Evolutionary conservation across 208 protist species (phyloP).

Genomic region (Crithidia sp.): DNA sequence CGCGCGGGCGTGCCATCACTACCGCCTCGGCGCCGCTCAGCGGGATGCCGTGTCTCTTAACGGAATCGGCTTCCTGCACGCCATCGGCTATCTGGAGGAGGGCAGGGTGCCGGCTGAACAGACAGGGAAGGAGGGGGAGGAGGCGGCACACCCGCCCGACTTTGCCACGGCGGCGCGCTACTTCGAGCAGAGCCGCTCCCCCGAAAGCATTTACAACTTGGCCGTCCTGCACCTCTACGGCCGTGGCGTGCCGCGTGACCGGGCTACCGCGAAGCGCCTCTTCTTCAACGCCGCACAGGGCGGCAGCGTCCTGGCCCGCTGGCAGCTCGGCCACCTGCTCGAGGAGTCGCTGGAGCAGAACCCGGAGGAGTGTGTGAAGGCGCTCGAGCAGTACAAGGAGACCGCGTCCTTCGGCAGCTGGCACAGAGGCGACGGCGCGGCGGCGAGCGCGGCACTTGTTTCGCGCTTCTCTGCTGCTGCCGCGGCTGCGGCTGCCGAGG

Average conservation of each 20-base stretch:
- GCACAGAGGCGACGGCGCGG: conserved; percentile 23
- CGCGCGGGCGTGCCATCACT: conserved; percentile 59
- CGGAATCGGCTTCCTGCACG: conserved; percentile 86
- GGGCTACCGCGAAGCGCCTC: conserved; percentile 40
- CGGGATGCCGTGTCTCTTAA: conserved; percentile 67
- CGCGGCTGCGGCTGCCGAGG: neutral
- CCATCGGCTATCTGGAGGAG: conserved; percentile 61
- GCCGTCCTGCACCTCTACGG: conserved; percentile 77
- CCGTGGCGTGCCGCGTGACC: conserved; percentile 46
- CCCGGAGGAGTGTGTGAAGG: conserved; percentile 41
- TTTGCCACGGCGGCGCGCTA: conserved; percentile 56
- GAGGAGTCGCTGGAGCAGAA: conserved; percentile 9
- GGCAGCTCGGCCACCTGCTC: conserved; percentile 68
- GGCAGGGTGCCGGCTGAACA: neutral
- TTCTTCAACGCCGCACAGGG: conserved; percentile 44
- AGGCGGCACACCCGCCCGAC: conserved; percentile 37
- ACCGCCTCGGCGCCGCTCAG: conserved; percentile 49
- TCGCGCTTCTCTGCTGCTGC: neutral
- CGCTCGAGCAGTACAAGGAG: conserved; percentile 44
- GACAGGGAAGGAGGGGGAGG: neutral
- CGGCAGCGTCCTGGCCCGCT: conserved; percentile 69
- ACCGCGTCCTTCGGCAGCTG: conserved; percentile 54
- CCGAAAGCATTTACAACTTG: conserved; percentile 83
- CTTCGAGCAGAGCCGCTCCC: conserved; percentile 35
- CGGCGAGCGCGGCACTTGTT: neutral